Evolutionary conservation across 805 yeast genomes (phyloP), one percentile per base, ranked within the genome.

Genomic region (Ogataea angusta): DNA sequence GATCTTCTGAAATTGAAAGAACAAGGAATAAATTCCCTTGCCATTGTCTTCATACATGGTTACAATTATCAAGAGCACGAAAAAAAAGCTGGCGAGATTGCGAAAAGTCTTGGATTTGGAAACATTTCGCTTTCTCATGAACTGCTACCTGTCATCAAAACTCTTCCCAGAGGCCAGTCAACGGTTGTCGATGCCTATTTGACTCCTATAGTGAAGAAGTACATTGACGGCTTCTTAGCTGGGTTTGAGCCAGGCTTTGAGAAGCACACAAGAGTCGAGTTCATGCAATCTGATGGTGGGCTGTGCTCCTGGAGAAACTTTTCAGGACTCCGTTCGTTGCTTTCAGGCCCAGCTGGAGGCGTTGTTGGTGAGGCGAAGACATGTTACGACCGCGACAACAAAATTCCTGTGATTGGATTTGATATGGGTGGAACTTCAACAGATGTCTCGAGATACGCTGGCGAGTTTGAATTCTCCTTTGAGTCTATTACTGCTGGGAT

Each of bases 331-430:
- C 67, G 69, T 47, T 75, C 80, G 6, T 64, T 76, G 18, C 60
- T 76, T 19, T 75, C 80, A 1, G 82, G 82, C 4, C 82, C 82
- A 3, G 82, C 82, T 31, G 82, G 82, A 31, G 82, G 82, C 32
- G 75, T 76, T 58, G 81, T 76, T 27, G 82, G 82, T 6, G 74
- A 64, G 39, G 76, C 77, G 2, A 66, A 66, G 42, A 75, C 82
- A 0, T 75, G 80, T 52, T 73, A 63, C 52, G 76, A 72, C 45
- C 36, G 43, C 2, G 48, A 37, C 34, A 48, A 43, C 13, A 47
- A 43, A 14, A 48, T 45, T 13, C 55, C 55, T 19, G 53, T 60
- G 19, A 55, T 63, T 36, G 67, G 67, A 12, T 61, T 63, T 34
- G 68, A 63, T 47, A 62, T 62, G 68, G 68, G 68, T 30, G 68